Evolutionary conservation across 169 alveolate species (phyloP), one percentile per base, ranked within the genome.

Genomic region (Besnoitia besnoiti): DNA sequence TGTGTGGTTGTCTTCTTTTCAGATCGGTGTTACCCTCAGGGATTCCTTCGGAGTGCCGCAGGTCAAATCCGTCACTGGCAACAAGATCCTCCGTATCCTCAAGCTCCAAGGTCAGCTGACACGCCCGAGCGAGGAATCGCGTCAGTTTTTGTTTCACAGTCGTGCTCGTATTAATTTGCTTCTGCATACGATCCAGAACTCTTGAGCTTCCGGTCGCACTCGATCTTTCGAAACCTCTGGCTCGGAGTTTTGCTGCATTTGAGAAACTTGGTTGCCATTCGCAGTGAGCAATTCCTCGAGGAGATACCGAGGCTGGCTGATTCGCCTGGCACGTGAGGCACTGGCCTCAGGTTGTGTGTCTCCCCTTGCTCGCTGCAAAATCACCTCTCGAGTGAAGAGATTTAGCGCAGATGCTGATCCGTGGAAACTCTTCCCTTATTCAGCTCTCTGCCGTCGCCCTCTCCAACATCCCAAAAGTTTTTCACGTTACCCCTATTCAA

Each of bases 31-130:
- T 75, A 96, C 98, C 82, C 98, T 99, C 90, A 98, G 99, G 94
- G 99, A 99, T 96, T 97, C 98, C 95, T 96, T 96, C 96, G 99
- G 99, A 46, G 96, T 99, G 85, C 99, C 99, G 47, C 98, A 97
- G 96, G 99, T 98, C 27, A 98, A 97, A 94, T 96, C 98, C 92
- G 97, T 99, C 92, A 99, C 99, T 42, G 99, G 99, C 91, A 97
- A 96, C 96, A 98, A 98, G 97, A 98, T 99, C 93, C 96, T 98
- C 90, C 97, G 99, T 92, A 98, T 99, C 95, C 96, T 99, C 94
- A 98, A 98, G 97, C 97, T 96, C 89, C 98, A 98, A 84, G 99
- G 99, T 96, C 94, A 27, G 82, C n/a, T 7, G 10, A 35, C 44
- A 27, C 82, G 44, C n/a, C 46, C 40, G n/a, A 7, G 44, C 44